Evolutionary conservation across 2,329 filamentous ascomycete genomes (phyloP).

Genomic region (Gyromitra esculenta): DNA sequence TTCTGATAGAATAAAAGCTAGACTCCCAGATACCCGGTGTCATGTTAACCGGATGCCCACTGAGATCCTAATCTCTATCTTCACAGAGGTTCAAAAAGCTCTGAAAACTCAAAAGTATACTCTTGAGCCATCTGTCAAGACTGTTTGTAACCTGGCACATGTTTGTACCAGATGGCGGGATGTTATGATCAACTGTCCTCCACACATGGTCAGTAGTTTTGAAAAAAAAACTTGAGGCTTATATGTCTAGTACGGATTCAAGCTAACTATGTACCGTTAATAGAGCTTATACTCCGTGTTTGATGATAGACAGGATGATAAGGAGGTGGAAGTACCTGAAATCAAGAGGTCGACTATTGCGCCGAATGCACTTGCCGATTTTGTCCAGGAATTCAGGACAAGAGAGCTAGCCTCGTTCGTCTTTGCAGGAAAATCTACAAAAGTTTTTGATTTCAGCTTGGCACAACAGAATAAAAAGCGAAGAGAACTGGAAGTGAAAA

Average conservation of each 20-base stretch:
- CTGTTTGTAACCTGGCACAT: constrained; percentile 38
- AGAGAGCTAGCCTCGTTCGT: constrained; percentile 39
- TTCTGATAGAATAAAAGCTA: constrained; percentile 38
- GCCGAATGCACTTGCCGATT: constrained; percentile 33
- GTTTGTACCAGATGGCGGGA: constrained; percentile 45
- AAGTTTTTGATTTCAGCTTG: constrained; percentile 37
- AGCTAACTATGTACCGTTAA: constrained; percentile 5
- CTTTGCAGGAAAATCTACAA: constrained; percentile 37
- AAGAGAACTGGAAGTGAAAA: constrained; percentile 40
- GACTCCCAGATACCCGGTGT: constrained; percentile 33
- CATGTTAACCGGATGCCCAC: constrained; percentile 47
- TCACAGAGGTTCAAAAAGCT: constrained; percentile 37
- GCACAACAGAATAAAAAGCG: constrained; percentile 25
- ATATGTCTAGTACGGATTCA: background rate
- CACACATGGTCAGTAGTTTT: constrained; percentile 33
- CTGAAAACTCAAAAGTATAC: constrained; percentile 36
- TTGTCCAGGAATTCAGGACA: constrained; percentile 36
- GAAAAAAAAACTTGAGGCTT: background rate
- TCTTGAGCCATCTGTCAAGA: constrained; percentile 41
- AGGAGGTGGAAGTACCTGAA: constrained; percentile 25
- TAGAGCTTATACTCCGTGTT: constrained; percentile 44
- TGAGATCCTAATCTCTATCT: constrained; percentile 39
- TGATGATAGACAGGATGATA: constrained; percentile 43
- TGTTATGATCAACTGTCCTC: constrained; percentile 46
- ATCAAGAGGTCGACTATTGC: constrained; percentile 38